Percentiles rank a stretch among this genome's conserved stretches.
Evolutionary conservation across 2,329 filamentous ascomycete genomes (phyloP).

Genomic region (Aureobasidium sp.): DNA sequence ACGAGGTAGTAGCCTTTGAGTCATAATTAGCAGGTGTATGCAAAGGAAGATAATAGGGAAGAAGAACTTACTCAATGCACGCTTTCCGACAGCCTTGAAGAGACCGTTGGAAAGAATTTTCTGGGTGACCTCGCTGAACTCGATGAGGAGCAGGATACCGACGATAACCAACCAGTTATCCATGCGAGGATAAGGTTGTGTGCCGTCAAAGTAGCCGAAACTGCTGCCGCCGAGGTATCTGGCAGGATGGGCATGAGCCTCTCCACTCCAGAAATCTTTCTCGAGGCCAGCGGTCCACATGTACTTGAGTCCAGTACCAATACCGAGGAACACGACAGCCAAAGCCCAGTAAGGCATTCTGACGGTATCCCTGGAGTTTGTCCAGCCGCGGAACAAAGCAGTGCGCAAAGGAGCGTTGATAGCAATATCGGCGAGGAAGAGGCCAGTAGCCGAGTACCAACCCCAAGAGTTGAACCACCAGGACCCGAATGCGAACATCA

Average conservation of each 20-base stretch:
- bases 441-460: conserved; percentile 36
- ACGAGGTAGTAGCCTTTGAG: conserved; percentile 19
- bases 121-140: conserved; percentile 30
- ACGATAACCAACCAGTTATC: conserved; percentile 38
- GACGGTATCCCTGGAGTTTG: conserved; percentile 13
- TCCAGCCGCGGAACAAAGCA: conserved; percentile 17
- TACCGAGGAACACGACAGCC: conserved; percentile 24
- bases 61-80: conserved; percentile 35
- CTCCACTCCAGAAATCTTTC: conserved; percentile 24
- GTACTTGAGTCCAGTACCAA: conserved; percentile 34
- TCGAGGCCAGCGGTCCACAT: conserved; percentile 34
- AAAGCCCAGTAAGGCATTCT: conserved; percentile 25
- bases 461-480: conserved; percentile 42
- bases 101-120: conserved; percentile 26
- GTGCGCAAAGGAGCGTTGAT: conserved; percentile 33
- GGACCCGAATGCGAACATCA: conserved; percentile 34
- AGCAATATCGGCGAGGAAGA: conserved; percentile 32
- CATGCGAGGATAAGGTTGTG: conserved; percentile 30
- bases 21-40: no score
- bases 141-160: conserved; percentile 32
- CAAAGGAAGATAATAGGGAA: background rate
- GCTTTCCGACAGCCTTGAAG: conserved; percentile 31
- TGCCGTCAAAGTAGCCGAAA: conserved; percentile 24
- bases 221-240: conserved; percentile 27
- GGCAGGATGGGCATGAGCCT: conserved; percentile 33